A percentile compares a stretch with the other conserved stretches of the same genome.
phyloP scores from a whole-genome alignment of 75 land plant genomes.

The Sequoia sempervirens region DNA sequence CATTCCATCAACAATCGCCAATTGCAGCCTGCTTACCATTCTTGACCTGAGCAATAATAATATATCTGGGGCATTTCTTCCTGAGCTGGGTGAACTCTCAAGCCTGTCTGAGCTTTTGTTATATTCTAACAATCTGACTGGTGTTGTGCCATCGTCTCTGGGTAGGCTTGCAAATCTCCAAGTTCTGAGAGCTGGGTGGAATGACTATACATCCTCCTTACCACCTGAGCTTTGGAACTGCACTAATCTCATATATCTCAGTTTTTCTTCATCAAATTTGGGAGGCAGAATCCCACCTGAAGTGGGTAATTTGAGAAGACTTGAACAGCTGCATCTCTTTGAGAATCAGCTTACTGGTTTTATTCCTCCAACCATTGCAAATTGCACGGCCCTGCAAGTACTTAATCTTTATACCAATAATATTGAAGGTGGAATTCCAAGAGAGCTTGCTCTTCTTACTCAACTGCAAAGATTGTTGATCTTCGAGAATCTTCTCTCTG shows the following conservation, averaged over 20 bases:
- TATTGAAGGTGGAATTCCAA: neutral
- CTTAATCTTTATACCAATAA: neutral
- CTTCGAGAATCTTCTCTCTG: neutral
- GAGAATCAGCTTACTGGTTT: constrained; percentile 44
- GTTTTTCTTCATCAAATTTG: constrained; percentile 37
- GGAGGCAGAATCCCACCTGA: constrained; percentile 38
- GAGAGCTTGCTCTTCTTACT: neutral
- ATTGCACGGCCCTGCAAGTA: neutral
- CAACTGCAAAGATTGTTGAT: neutral
- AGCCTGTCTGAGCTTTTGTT: constrained; percentile 25
- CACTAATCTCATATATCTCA: constrained; percentile 29
- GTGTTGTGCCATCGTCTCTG: constrained; percentile 38
- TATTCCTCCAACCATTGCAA: constrained; percentile 51
- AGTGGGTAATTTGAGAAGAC: constrained; percentile 26
- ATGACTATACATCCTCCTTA: constrained; percentile 27
- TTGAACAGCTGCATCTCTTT: constrained; percentile 31
- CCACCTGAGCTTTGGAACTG: constrained; percentile 41
- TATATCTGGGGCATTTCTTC: constrained; percentile 33
- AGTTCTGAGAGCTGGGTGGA: constrained; percentile 32
- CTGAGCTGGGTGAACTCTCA: constrained; percentile 31
- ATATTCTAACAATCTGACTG: constrained; percentile 18
- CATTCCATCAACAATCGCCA: constrained; percentile 30
- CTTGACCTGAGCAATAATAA: constrained; percentile 33
- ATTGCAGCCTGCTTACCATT: constrained; percentile 20
- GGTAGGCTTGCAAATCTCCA: constrained; percentile 33